Evolutionary conservation across 768 basidiomycete genomes (phyloP).

Genomic region (Galerina marginata): DNA sequence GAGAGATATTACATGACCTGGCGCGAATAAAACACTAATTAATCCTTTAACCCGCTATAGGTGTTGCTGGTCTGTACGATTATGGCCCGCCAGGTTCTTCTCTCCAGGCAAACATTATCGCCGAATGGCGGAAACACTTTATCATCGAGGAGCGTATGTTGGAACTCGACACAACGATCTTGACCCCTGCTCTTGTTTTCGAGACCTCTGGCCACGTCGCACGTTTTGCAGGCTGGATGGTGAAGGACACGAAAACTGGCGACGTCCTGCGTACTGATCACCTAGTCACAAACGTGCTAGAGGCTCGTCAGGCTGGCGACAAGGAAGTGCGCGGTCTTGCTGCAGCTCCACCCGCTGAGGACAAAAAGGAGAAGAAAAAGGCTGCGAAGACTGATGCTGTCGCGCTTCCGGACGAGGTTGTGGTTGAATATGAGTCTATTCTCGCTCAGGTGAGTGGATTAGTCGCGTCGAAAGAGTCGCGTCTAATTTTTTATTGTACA

Average conservation of each 20-base stretch:
- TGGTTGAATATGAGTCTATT: constrained; percentile 78
- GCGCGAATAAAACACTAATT: neutral
- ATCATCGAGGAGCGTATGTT: constrained; percentile 99
- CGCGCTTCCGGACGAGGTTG: constrained; percentile 73
- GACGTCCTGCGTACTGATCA: constrained; percentile 98
- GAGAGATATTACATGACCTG: constrained; percentile 27
- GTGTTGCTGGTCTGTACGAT: constrained; percentile 97
- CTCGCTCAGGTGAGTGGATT: constrained; percentile 79
- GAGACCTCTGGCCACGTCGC: constrained; percentile 98
- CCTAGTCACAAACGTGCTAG: constrained; percentile 89
- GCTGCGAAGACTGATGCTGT: constrained; percentile 69
- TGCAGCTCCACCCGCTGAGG: constrained; percentile 63
- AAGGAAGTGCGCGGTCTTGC: constrained; percentile 82
- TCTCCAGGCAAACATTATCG: constrained; percentile 94
- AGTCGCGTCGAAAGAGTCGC: neutral
- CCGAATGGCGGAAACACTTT: constrained; percentile 97
- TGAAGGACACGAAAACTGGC: constrained; percentile 92
- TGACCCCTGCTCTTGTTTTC: constrained; percentile 94
- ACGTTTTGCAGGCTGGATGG: constrained; percentile 99
- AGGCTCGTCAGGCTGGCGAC: constrained; percentile 89
- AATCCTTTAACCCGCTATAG: constrained; percentile 43
- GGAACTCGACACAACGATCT: constrained; percentile 97
- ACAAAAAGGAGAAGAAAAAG: constrained; percentile 83
- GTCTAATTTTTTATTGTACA: constrained; percentile 29
- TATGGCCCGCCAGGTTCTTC: constrained; percentile 97